Evolutionary conservation across 2,329 filamentous ascomycete genomes (phyloP).

Genomic region (Fusarium sp.): DNA sequence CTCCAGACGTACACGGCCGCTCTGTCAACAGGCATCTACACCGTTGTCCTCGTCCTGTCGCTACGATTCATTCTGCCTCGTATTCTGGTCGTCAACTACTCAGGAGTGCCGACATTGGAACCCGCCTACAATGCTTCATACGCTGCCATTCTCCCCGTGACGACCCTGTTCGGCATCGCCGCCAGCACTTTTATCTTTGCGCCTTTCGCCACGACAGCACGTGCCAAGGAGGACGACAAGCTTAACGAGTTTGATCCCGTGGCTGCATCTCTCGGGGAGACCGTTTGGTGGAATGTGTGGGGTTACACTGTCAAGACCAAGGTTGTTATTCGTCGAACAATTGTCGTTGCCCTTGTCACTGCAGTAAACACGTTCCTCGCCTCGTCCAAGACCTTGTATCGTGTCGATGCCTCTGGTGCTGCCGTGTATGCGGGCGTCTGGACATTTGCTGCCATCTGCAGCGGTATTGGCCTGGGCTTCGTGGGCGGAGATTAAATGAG

Average conservation of each 20-base stretch:
- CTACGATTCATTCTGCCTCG: constrained; percentile 76
- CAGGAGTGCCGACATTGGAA: constrained; percentile 74
- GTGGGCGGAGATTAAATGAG: constrained; percentile 56
- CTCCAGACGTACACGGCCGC: constrained; percentile 73
- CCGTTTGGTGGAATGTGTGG: constrained; percentile 77
- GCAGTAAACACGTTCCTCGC: constrained; percentile 70
- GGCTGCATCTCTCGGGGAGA: constrained; percentile 73
- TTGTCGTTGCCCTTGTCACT: constrained; percentile 66
- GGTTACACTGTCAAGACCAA: constrained; percentile 72
- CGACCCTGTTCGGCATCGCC: constrained; percentile 71
- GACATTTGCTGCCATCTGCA: constrained; percentile 70
- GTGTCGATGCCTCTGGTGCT: constrained; percentile 76
- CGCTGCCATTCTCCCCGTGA: constrained; percentile 68
- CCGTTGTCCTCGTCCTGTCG: constrained; percentile 74
- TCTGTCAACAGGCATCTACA: constrained; percentile 78
- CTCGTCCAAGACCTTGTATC: constrained; percentile 72
- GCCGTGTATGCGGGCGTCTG: constrained; percentile 78
- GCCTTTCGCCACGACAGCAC: constrained; percentile 66
- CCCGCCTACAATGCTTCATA: constrained; percentile 73
- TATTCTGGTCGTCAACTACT: constrained; percentile 79
- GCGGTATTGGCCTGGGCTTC: constrained; percentile 64
- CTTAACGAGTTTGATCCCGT: constrained; percentile 69
- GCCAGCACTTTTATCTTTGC: constrained; percentile 82
- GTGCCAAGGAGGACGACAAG: constrained; percentile 59
- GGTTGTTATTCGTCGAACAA: constrained; percentile 72